Percentiles rank a stretch among this genome's conserved stretches.
phyloP scores from a whole-genome alignment of 257 asterid genomes.

The Plectranthus barbatus region DNA sequence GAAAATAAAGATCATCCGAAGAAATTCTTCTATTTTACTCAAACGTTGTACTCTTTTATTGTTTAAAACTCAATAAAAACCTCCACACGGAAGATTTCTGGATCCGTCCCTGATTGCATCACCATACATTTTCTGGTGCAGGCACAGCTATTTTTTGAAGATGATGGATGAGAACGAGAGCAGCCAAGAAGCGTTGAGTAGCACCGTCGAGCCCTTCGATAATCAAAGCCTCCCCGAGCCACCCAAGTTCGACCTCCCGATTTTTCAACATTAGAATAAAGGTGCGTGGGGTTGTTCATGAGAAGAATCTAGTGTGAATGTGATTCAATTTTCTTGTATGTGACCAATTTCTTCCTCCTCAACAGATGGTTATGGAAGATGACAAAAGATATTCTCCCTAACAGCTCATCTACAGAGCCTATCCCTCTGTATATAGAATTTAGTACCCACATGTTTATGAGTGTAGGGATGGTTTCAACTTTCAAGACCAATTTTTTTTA shows the following conservation, averaged over 20 bases:
- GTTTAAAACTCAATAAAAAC: too few species aligned
- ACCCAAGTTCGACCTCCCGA: conserved; percentile 39
- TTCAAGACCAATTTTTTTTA: too few species aligned
- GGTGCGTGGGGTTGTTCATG: background rate
- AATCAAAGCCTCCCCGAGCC: conserved; percentile 13
- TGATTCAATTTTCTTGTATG: background rate
- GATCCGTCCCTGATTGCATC: too few species aligned
- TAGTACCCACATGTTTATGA: too few species aligned
- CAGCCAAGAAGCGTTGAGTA: conserved; percentile 39
- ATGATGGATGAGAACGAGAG: conserved; percentile 43
- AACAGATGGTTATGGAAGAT: background rate
- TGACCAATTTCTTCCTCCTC: background rate
- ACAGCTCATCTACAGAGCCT: background rate
- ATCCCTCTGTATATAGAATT: conserved; percentile 9
- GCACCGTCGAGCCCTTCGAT: conserved; percentile 23
- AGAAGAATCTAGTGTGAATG: too few species aligned
- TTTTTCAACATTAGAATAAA: conserved; percentile 22
- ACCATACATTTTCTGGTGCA: too few species aligned
- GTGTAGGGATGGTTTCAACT: too few species aligned
- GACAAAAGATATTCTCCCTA: background rate
- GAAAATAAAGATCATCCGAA: too few species aligned
- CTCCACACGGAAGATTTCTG: too few species aligned
- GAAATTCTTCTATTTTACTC: too few species aligned
- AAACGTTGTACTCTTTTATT: too few species aligned
- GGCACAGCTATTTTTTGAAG: conserved; percentile 82